Base-by-base conservation (phyloP, 2,329 filamentous ascomycete species). In the Sclerotinia spermophila region DNA sequence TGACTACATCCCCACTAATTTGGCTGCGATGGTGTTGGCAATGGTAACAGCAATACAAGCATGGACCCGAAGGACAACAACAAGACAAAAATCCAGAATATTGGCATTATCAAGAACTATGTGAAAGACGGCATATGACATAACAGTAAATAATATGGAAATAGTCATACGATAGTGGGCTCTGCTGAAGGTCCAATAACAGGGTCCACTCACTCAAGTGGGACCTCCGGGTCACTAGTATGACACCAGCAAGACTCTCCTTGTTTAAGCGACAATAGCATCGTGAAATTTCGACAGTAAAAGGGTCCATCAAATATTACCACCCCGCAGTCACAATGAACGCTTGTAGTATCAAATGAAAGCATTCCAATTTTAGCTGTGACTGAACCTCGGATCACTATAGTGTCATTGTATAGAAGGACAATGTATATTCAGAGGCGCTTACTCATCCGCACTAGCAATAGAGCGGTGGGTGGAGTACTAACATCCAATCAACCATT, bases 231-330 rank as follows among this genome's bases (percentile, higher is more conserved):
- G 27, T 1, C 17, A 27, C 2, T 40, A 1, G 10, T 5, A 53
- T 40, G 7, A 24, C 27, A 66, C 11, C 11, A 11, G 48, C 13
- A 51, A 66, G 21, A 53, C 5, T 11, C 62, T 66, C 62, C 62
- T 53, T 53, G 10, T 40, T 66, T 66, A 66, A 53, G 62, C 62
- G 62, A 66, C 33, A 66, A 55, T 42, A 1, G 17, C n/a, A 42
- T 15, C 33, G 11, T 17, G 35, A 24, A 66, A 40, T 11, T 66
- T 66, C 5, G 62, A 66, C 62, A 53, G 6, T 42, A 13, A 42
- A 40, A 53, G 10, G 6, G 11, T 13, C n/a, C 1, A 66, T 4
- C 5, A 13, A 40, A 27, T 8, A 11, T 42, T 40, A 2, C 27
- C 17, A 42, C n/a, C 11, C n/a, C 17, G 6, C n/a, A 30, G 17